These are phyloP conservation scores for Rhizophagus prolifer DNA, from an alignment of 192 early-diverging fungal genomes.

Conservation along the genomic window DNA sequence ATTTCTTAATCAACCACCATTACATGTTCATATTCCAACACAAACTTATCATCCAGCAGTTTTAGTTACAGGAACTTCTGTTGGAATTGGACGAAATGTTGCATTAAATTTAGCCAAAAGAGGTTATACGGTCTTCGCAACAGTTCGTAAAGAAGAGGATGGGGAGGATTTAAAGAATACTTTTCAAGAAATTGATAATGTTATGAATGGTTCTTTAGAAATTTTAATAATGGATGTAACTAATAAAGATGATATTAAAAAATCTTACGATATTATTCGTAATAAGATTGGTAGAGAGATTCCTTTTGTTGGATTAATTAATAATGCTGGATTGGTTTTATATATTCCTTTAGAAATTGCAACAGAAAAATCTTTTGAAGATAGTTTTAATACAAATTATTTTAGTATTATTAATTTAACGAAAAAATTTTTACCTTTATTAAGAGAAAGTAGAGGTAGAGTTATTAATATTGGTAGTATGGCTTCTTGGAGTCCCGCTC, in stretches of 20 bases:
- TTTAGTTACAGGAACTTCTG: constrained; percentile 20
- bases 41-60: constrained; percentile 21
- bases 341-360: constrained; percentile 24
- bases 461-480: constrained; percentile 27
- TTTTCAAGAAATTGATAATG: constrained; percentile 11
- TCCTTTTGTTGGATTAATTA: constrained; percentile 22
- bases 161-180: neutral
- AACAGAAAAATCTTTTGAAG: constrained; percentile 11
- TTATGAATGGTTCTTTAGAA: neutral
- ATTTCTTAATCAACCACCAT: constrained; percentile 1
- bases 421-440: constrained; percentile 25
- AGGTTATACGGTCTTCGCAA: constrained; percentile 23
- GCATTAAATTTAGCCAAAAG: constrained; percentile 6
- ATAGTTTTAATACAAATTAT: constrained; percentile 30
- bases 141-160: constrained; percentile 19
- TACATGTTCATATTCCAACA: neutral
- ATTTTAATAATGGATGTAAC: constrained; percentile 17
- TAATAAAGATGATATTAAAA: constrained; percentile 6
- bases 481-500: constrained; percentile 1
- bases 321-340: constrained; percentile 10
- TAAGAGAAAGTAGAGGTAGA: constrained; percentile 13
- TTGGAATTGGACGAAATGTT: constrained; percentile 10
- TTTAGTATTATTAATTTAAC: constrained; percentile 26
- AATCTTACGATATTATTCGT: neutral
- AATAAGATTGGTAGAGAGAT: neutral